Conservation (phyloP, 1,139 yeast species). For the Hemisphaericaspora xylanilytica region DNA sequence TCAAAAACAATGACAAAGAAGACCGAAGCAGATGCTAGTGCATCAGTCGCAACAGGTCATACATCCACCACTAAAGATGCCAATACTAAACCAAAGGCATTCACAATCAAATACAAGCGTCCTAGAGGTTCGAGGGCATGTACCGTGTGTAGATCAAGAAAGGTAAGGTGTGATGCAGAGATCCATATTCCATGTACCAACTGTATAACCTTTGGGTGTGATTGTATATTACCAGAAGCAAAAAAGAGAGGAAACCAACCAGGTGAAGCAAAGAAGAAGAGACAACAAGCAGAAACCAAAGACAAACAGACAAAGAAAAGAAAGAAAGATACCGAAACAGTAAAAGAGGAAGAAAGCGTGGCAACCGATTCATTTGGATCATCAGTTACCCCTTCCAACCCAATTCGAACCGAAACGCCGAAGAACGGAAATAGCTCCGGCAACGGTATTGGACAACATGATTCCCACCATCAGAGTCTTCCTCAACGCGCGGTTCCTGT, state of each 20-base stretch:
- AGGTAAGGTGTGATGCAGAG: conserved; percentile 68
- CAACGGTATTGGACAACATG: not conserved
- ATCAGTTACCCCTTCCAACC: not conserved
- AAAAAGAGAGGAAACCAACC: conserved; percentile 42
- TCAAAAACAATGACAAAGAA: too few relatives aligned
- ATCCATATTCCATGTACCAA: conserved; percentile 76
- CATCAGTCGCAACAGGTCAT: too few relatives aligned
- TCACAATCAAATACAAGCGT: conserved; percentile 49
- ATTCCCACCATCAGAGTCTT: not conserved
- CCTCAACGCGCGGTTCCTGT: conserved; percentile 4
- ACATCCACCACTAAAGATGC: conserved; percentile 1
- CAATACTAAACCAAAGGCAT: conserved; percentile 46
- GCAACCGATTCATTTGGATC: not conserved
- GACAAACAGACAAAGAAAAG: conserved; percentile 2
- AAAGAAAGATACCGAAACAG: not conserved
- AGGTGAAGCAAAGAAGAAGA: conserved; percentile 13
- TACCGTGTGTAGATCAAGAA: conserved; percentile 63
- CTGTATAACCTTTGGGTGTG: conserved; percentile 75
- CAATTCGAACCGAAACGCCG: not conserved
- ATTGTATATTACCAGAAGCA: conserved; percentile 63
- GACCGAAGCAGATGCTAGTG: too few relatives aligned
- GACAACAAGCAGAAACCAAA: conserved; percentile 20
- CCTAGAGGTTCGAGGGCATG: conserved; percentile 56
- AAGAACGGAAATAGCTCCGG: not conserved
- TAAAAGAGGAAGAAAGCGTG: not conserved